Evolutionary conservation across 2,329 filamentous ascomycete species (phyloP).

Genomic region (Botrytis fragariae): DNA sequence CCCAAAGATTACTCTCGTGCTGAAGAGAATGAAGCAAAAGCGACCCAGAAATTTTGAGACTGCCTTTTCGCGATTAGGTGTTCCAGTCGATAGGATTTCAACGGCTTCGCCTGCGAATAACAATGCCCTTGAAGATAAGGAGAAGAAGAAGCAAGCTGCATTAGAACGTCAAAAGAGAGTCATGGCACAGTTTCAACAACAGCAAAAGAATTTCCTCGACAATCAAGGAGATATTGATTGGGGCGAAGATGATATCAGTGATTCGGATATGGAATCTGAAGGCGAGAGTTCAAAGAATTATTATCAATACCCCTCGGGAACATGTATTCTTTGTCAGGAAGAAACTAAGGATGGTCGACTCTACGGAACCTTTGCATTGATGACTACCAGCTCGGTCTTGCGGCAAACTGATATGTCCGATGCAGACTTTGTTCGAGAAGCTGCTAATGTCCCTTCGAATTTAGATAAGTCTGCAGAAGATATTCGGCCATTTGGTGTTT

Average conservation of each 20-base stretch:
- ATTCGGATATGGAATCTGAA: slow-evolving; percentile 59
- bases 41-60: slow-evolving; percentile 69
- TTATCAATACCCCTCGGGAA: slow-evolving; percentile 90
- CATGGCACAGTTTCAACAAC: slow-evolving; percentile 97
- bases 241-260: slow-evolving; percentile 76
- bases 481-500: slow-evolving; percentile 85
- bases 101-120: slow-evolving; percentile 75
- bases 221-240: slow-evolving; percentile 86
- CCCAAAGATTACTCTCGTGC: slow-evolving; percentile 77
- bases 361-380: slow-evolving; percentile 89
- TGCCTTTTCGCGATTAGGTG: slow-evolving; percentile 61
- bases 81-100: slow-evolving; percentile 75
- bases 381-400: slow-evolving; percentile 82
- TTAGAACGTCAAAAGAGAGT: slow-evolving; percentile 86
- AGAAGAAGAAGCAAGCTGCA: slow-evolving; percentile 86
- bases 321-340: slow-evolving; percentile 95
- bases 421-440: slow-evolving; percentile 80
- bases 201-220: slow-evolving; percentile 91
- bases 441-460: slow-evolving; percentile 70
- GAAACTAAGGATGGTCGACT: slow-evolving; percentile 85
- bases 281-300: slow-evolving; percentile 66
- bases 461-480: slow-evolving; percentile 82
- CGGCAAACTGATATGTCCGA: slow-evolving; percentile 83
- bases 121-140: slow-evolving; percentile 60
- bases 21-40: slow-evolving; percentile 82